Percentiles rank a stretch among this genome's conserved stretches.
phyloP scores from a whole-genome alignment of 441 rosid genomes.

The Sinapis alba region DNA sequence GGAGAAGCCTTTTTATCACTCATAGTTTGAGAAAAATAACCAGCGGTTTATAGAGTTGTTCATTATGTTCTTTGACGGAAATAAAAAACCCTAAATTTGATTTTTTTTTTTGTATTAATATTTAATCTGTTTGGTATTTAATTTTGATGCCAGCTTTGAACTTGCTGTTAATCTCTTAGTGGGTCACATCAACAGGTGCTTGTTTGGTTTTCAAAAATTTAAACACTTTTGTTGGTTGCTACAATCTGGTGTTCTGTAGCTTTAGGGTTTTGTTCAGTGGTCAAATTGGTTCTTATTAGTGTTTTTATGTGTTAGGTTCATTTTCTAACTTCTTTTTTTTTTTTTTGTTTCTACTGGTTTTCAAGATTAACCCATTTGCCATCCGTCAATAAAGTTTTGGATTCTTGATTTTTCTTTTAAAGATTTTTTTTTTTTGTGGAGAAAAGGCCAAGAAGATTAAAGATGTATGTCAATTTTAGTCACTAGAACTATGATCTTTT shows the following conservation, averaged over 20 bases:
- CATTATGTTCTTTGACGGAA: conserved; percentile 33
- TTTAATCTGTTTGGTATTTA: conserved; percentile 23
- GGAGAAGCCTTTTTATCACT: conserved; percentile 42
- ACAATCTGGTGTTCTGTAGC: conserved; percentile 51
- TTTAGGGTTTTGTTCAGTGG: conserved; percentile 53
- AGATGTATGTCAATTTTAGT: conserved; percentile 37
- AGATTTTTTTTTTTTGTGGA: neutral
- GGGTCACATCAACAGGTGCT: conserved; percentile 98
- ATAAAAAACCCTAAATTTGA: conserved; percentile 24
- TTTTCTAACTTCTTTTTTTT: neutral
- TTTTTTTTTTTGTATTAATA: neutral
- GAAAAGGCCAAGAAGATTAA: conserved; percentile 17
- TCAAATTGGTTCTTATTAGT: conserved; percentile 40
- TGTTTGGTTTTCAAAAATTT: conserved; percentile 29
- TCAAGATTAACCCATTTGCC: conserved; percentile 24
- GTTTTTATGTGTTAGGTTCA: conserved; percentile 16
- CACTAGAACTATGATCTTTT: conserved; percentile 26
- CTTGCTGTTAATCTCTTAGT: conserved; percentile 73
- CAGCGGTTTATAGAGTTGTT: conserved; percentile 47
- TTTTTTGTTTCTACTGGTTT: neutral
- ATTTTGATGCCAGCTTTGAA: conserved; percentile 49
- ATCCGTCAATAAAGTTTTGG: conserved; percentile 26
- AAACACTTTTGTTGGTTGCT: conserved; percentile 23
- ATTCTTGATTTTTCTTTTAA: too few species aligned
- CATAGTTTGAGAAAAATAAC: conserved; percentile 30